These are phyloP conservation scores for Fusarium setosum DNA, from an alignment of 2,329 filamentous ascomycete genomes.

Conservation along the genomic window DNA sequence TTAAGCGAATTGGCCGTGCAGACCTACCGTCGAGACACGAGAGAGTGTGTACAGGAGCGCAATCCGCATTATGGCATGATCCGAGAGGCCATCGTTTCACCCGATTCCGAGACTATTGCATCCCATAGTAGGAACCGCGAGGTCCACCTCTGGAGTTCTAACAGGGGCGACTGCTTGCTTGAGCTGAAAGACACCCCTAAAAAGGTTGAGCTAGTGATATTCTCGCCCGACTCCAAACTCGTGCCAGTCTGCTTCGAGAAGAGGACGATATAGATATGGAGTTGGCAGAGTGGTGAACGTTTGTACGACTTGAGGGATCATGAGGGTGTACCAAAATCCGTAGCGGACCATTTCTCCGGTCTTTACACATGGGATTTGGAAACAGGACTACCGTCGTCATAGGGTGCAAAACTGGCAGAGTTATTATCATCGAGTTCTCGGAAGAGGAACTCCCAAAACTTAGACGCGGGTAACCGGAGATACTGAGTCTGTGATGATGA, in stretches of 20 bases:
- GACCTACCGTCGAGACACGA: background rate
- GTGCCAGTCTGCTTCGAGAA: background rate
- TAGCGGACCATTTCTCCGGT: too few species aligned
- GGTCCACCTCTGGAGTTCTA: background rate
- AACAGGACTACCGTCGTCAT: background rate
- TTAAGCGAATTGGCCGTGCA: background rate
- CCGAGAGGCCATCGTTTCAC: background rate
- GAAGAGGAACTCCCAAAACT: too few species aligned
- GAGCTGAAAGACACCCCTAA: background rate
- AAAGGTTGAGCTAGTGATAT: background rate
- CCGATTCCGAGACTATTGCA: background rate
- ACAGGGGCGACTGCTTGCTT: background rate
- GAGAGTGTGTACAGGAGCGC: background rate
- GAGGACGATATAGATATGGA: background rate
- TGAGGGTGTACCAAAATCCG: background rate
- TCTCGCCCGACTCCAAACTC: background rate
- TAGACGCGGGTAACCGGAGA: too few species aligned
- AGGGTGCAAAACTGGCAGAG: background rate
- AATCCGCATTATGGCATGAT: background rate
- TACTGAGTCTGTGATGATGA: too few species aligned
- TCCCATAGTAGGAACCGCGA: background rate
- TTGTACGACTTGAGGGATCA: background rate
- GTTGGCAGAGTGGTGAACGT: background rate
- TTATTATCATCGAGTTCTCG: background rate
- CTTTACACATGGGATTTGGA: too few species aligned